Evolutionary conservation across 768 basidiomycete species (phyloP), one percentile per base, ranked within the genome.

Genomic region (Xerocomus brunneocitrinus): DNA sequence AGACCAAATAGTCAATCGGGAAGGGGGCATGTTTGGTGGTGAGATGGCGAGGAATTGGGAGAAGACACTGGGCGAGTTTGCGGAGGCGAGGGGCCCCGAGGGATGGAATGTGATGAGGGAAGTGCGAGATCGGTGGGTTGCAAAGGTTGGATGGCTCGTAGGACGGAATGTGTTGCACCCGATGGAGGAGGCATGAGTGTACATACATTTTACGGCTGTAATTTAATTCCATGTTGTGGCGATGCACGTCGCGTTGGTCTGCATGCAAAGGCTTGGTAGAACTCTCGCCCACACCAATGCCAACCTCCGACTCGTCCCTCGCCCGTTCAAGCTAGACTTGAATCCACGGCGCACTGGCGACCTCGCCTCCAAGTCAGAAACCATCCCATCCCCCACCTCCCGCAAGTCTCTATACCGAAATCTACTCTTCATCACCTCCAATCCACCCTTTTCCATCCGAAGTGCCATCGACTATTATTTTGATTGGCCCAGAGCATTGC

Each of bases 21-120:
- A 85, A 56, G 87, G 82, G 5, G 83, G 87, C 5, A 89, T 93
- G 89, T 91, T 91, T 65, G 82, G 87, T 3, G 76, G 74, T 34
- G 89, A 91, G 55, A 79, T 78, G 8, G 88, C 85, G 39, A 70
- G 75, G 58, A 72, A 70, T 5, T 93, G 90, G 90, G 84, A 84
- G 61, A 76, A 80, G 39, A 77, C 74, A 8, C 66, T 93, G 62
- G 87, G 91, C 50, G 79, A 79, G 40, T 79, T 87, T 62, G 83
- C 84, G 5, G 78, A 77, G 36, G 72, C 73, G 19, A 81, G 82
- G 55, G 73, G 72, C 0, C 65, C 63, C 2, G 64, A 76, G 48
- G 77, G 75, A 7, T 67, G 73, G 63, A 64, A 68, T 28, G 63
- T 66, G 39, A 71, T 81, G 72, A 69, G 72, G 59, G 71, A 72